phyloP scores from a whole-genome alignment of 1,284 basidiomycete species.

The Ustilago lituana region DNA sequence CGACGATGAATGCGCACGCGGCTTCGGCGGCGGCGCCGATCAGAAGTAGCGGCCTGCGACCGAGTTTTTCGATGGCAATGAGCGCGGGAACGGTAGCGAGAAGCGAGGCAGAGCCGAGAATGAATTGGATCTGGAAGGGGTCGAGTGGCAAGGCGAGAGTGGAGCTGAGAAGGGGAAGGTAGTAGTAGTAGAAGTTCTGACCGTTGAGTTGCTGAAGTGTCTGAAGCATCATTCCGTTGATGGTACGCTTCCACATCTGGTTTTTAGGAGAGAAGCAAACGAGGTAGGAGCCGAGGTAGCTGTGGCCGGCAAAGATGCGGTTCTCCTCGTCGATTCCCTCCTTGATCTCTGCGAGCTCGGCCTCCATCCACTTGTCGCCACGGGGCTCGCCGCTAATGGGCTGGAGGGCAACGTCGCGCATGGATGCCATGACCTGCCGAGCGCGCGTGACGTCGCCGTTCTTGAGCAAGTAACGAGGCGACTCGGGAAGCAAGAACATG shows the following conservation, averaged over 20 bases:
- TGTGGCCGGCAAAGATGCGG: constrained; percentile 74
- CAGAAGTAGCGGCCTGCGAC: constrained; percentile 69
- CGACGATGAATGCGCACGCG: constrained; percentile 70
- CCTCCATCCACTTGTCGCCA: constrained; percentile 73
- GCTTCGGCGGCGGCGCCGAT: constrained; percentile 66
- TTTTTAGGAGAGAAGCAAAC: constrained; percentile 76
- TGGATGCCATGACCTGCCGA: constrained; percentile 73
- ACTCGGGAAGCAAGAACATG: constrained; percentile 73
- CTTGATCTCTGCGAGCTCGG: constrained; percentile 73
- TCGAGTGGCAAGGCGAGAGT: constrained; percentile 76
- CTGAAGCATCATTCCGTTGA: constrained; percentile 77
- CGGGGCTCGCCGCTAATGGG: constrained; percentile 72
- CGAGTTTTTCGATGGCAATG: constrained; percentile 66
- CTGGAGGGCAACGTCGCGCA: constrained; percentile 74
- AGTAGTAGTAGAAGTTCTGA: constrained; percentile 86
- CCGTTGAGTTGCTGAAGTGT: constrained; percentile 76
- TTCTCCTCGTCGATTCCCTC: constrained; percentile 72
- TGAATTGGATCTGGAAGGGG: constrained; percentile 72
- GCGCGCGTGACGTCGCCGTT: constrained; percentile 73
- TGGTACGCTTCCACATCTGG: constrained; percentile 78
- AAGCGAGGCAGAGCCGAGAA: constrained; percentile 67
- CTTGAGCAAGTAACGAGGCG: constrained; percentile 85
- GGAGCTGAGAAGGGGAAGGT: constrained; percentile 79
- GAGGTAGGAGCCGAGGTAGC: constrained; percentile 73
- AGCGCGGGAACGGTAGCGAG: constrained; percentile 55